Evolutionary conservation across 2,329 filamentous ascomycete genomes (phyloP), one percentile per base, ranked within the genome.

Genomic region (Fusarium burgessii): DNA sequence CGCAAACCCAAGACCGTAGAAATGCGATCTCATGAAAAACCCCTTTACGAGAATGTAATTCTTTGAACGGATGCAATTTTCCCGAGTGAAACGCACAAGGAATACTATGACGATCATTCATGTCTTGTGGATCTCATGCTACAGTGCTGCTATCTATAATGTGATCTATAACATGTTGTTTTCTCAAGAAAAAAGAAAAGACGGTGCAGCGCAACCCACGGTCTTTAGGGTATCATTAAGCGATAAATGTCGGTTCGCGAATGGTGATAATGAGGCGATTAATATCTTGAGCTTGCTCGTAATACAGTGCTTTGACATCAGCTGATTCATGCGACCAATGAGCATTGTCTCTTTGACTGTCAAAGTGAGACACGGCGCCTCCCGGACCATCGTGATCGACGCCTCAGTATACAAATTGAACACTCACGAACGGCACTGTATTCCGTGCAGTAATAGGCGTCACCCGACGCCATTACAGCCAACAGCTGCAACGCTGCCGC

Each of bases 371-470:
- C 46, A 17, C 36, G 41, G 33, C 14, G 17, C 27, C 27, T 13
- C 35, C 49, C 15, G 36, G 15, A 11, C 23, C 25, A 18, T 10
- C 27, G 35, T 42, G 58, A 55, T 40, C 23, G 15, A 33, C 33
- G 61, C 61, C 45, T 33, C 52, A 66, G 11, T 9, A 12, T 23
- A 7, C 14, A 40, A 13, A 25, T 36, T 36, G 42, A 32, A 9
- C 7, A 11, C 17, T 20, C 33, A 49, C 15, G 17, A 29, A 46
- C 41, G 59, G 47, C 61, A 64, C 41, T 27, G 41, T 32, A 38
- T 41, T 32, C 51, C 61, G 40, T 65, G 17, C n/a, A 66, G 62
- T 66, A 66, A 66, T 66, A 18, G 33, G 45, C 52, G 13, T 15
- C 40, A 27, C 25, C 20, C 20, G 20, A 38, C 33, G 27, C 47